Evolutionary conservation across 768 basidiomycete species (phyloP), one percentile per base, ranked within the genome.

Genomic region (Russula abietina): DNA sequence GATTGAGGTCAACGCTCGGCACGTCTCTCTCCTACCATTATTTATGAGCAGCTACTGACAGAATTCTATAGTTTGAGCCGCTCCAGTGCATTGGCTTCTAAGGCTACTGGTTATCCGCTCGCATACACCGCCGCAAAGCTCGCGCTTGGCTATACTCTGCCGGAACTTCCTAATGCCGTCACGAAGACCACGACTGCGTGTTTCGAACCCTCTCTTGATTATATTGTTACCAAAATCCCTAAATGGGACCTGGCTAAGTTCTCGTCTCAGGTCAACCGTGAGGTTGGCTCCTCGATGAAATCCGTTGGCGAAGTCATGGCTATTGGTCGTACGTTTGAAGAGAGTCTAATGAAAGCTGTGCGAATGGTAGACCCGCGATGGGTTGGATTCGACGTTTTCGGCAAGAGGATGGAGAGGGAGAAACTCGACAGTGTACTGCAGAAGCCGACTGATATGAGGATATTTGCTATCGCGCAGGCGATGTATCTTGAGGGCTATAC

Each of bases 221-320:
- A 99, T 75, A 97, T 99, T 71, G 97, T 99, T 64, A 97, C 94
- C 54, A 99, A 99, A 78, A 98, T 99, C 67, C 97, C 97, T 65
- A 98, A 98, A 74, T 98, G 97, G 96, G 97, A 99, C 77, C 79
- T 99, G 60, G 94, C 95, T 67, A 99, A 99, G 75, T 98, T 99
- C 80, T 89, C 89, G 24, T 77, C 87, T 45, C 91, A 96, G 71
- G 97, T 98, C 62, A 87, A 96, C 72, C 88, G 96, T 66, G 87
- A 93, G 72, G 86, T 98, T 57, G 97, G 96, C 28, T 98, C 95
- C 3, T 85, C 96, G 19, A 98, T 99, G 97, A 99, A 99, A 76
- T 94, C 92, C 17, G 97, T 99, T 59, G 97, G 97, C 59, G 97
- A 99, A 75, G 96, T 99, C 71, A 99, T 99, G 97, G 96, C 96